A percentile compares a stretch with the other conserved stretches of the same genome.
These are phyloP conservation scores for Pestalotiopsis sp. DNA, from an alignment of 2,329 filamentous ascomycete species.

Conservation along the genomic window DNA sequence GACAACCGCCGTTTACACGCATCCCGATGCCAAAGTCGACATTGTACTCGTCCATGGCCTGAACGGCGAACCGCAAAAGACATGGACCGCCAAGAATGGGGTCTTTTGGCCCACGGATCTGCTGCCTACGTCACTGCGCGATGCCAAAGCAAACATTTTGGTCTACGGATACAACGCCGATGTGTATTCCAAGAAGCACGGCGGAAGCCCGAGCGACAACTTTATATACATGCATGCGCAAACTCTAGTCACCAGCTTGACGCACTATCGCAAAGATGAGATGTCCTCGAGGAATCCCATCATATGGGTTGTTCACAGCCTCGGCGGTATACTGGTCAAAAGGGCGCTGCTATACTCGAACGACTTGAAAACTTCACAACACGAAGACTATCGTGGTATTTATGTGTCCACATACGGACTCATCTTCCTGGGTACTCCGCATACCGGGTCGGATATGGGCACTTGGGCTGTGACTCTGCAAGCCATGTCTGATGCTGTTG, in stretches of 20 bases:
- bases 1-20: constrained; percentile 60
- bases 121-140: constrained; percentile 61
- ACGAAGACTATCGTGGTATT: constrained; percentile 68
- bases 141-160: constrained; percentile 64
- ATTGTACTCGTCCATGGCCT: constrained; percentile 74
- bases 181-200: constrained; percentile 50
- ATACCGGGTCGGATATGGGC: constrained; percentile 70
- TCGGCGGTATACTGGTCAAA: constrained; percentile 75
- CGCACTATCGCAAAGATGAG: constrained; percentile 63
- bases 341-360: constrained; percentile 69
- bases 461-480: constrained; percentile 71
- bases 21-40: constrained; percentile 62
- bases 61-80: constrained; percentile 67
- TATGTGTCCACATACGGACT: constrained; percentile 77
- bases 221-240: constrained; percentile 74
- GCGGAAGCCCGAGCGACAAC: constrained; percentile 64
- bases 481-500: constrained; percentile 65
- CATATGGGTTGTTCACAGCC: constrained; percentile 75
- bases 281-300: constrained; percentile 66
- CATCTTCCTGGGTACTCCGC: constrained; percentile 78
- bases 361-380: constrained; percentile 60
- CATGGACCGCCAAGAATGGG: constrained; percentile 61
- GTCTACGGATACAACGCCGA: constrained; percentile 79
- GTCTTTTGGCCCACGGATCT: constrained; percentile 73
- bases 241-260: constrained; percentile 65